phyloP scores from a whole-genome alignment of 192 early-diverging fungal genomes.

The Lobosporangium transversale region DNA sequence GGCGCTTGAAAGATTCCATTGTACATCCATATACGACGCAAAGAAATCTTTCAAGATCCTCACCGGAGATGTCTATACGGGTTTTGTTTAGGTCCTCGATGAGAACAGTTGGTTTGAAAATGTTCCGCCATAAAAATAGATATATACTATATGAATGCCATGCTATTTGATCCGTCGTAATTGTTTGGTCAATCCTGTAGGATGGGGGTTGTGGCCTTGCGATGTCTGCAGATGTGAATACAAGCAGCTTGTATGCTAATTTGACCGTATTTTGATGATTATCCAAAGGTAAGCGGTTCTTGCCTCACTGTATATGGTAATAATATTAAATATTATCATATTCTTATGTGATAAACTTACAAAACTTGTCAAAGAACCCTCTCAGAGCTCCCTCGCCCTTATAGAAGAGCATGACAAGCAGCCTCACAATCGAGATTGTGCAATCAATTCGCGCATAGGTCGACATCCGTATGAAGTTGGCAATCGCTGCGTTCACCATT shows the following conservation, averaged over 20 bases:
- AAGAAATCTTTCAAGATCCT: constrained; percentile 17
- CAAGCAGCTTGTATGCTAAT: constrained; percentile 62
- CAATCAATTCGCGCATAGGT: constrained; percentile 56
- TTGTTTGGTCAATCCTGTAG: not conserved
- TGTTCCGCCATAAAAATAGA: constrained; percentile 66
- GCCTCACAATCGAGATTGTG: constrained; percentile 58
- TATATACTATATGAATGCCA: constrained; percentile 64
- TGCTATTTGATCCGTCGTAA: not conserved
- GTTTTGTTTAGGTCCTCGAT: constrained; percentile 21
- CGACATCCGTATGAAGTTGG: constrained; percentile 61
- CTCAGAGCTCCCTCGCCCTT: constrained; percentile 58
- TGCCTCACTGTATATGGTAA: too few species aligned
- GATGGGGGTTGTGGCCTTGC: not conserved
- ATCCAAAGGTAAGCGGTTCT: too few species aligned
- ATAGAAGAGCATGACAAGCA: constrained; percentile 62
- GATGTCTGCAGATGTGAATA: constrained; percentile 62
- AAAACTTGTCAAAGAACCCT: constrained; percentile 55
- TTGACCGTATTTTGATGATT: too few species aligned
- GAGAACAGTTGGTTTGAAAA: constrained; percentile 58
- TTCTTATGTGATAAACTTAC: too few species aligned
- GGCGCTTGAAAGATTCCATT: constrained; percentile 42
- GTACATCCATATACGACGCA: constrained; percentile 27
- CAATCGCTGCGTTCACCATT: constrained; percentile 54
- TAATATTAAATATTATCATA: too few species aligned
- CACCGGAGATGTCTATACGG: constrained; percentile 6